Conservation (phyloP, 2,329 filamentous ascomycete species). For the Aspergillus eucalypticola region DNA sequence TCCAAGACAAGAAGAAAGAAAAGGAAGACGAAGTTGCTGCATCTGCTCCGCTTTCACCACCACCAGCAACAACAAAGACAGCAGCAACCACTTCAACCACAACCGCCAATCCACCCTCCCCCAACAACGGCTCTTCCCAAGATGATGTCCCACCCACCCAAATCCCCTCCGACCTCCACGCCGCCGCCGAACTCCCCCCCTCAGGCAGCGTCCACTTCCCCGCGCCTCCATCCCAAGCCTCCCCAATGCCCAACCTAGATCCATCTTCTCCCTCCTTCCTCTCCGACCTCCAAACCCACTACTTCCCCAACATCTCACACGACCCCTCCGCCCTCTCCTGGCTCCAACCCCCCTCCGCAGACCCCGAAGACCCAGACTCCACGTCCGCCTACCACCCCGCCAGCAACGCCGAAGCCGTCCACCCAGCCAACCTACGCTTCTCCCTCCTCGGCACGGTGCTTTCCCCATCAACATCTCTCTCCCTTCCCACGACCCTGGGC, state of each 20-base stretch:
- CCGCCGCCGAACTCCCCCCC: conserved; percentile 41
- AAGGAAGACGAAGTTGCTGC: not conserved
- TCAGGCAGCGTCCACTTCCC: conserved; percentile 46
- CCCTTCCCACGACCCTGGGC: conserved; percentile 74
- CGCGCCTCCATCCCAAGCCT: conserved; percentile 45
- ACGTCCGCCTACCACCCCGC: conserved; percentile 81
- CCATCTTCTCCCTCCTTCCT: conserved; percentile 82
- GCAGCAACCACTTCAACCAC: not conserved
- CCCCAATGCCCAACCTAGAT: conserved; percentile 70
- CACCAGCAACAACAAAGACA: not conserved
- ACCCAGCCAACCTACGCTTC: conserved; percentile 76
- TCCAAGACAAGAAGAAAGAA: not conserved
- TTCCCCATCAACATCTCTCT: conserved; percentile 71
- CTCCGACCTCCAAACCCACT: conserved; percentile 80
- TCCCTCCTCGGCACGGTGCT: conserved; percentile 81
- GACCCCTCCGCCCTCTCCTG: conserved; percentile 85
- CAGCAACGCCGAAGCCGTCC: conserved; percentile 65
- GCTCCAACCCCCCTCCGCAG: conserved; percentile 74
- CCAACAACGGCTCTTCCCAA: conserved; percentile 12
- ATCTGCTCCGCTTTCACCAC: conserved; percentile 5
- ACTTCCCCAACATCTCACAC: conserved; percentile 84
- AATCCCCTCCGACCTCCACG: conserved; percentile 41
- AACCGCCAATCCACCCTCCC: not conserved
- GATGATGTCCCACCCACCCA: conserved; percentile 40
- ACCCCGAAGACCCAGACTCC: conserved; percentile 62